phyloP scores from a whole-genome alignment of 2,329 filamentous ascomycete species.

The Dothistroma pini region DNA sequence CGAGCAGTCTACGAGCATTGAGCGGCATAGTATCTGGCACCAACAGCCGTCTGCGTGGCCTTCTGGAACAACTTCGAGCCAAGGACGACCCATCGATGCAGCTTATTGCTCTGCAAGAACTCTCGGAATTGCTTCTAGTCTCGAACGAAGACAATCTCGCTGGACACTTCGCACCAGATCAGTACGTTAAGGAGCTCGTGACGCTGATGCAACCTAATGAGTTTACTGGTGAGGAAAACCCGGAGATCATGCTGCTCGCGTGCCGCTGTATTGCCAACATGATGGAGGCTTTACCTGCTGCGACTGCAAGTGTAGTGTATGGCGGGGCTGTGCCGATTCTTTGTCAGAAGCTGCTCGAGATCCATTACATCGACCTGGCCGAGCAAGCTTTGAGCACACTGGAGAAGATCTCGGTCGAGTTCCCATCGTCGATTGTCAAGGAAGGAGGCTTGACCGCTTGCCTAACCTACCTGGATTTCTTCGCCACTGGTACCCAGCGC shows the following conservation, averaged over 20 bases:
- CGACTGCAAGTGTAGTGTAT: slow-evolving; percentile 93
- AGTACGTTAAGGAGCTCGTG: slow-evolving; percentile 93
- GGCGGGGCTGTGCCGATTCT: slow-evolving; percentile 93
- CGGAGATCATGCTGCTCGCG: slow-evolving; percentile 94
- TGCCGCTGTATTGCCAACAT: slow-evolving; percentile 94
- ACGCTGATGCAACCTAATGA: slow-evolving; percentile 87
- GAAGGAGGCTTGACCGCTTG: slow-evolving; percentile 96
- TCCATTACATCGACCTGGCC: slow-evolving; percentile 93
- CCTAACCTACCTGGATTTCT: slow-evolving; percentile 93
- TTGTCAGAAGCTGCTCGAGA: slow-evolving; percentile 92
- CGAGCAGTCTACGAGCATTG: slow-evolving; percentile 77
- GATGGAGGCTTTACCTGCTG: slow-evolving; percentile 93
- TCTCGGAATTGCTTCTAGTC: slow-evolving; percentile 88
- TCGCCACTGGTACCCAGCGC: slow-evolving; percentile 92
- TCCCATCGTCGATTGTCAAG: slow-evolving; percentile 88
- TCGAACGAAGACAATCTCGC: slow-evolving; percentile 96
- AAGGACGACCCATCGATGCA: slow-evolving; percentile 85
- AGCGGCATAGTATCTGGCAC: slow-evolving; percentile 90
- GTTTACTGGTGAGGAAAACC: slow-evolving; percentile 75
- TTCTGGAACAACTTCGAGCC: slow-evolving; percentile 61
- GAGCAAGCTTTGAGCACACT: slow-evolving; percentile 95
- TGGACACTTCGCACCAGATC: slow-evolving; percentile 89
- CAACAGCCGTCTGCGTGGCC: slow-evolving; percentile 68
- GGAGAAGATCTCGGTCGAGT: slow-evolving; percentile 96
- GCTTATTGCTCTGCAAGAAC: slow-evolving; percentile 84